These are phyloP conservation scores for Penicillium angulare DNA, from an alignment of 495 filamentous ascomycete genomes.

Conservation along the genomic window DNA sequence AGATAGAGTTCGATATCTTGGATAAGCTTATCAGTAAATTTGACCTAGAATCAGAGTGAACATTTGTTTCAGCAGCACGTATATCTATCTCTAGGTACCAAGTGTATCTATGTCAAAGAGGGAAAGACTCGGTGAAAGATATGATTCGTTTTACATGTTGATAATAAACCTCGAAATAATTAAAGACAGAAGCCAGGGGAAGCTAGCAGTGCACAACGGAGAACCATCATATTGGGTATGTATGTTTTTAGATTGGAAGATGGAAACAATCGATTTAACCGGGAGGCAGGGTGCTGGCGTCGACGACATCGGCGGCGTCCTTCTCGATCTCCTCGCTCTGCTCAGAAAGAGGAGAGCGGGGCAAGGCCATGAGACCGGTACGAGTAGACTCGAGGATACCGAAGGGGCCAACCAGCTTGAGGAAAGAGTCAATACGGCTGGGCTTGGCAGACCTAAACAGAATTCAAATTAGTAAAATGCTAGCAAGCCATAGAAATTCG, in stretches of 20 bases:
- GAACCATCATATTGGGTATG: slow-evolving; percentile 27
- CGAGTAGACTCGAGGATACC: slow-evolving; percentile 93
- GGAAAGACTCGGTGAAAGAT: not conserved
- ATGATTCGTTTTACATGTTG: not conserved
- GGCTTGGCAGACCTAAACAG: slow-evolving; percentile 80
- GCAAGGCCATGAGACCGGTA: slow-evolving; percentile 94
- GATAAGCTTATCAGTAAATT: too few relatives aligned
- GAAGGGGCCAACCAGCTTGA: slow-evolving; percentile 94
- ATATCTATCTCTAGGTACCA: too few relatives aligned
- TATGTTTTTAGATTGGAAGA: slow-evolving; percentile 13
- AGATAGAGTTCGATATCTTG: too few relatives aligned
- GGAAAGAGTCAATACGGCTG: slow-evolving; percentile 89
- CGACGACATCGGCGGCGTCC: slow-evolving; percentile 90
- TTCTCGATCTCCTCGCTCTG: slow-evolving; percentile 69
- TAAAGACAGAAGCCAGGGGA: slow-evolving; percentile 1
- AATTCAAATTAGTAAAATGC: not conserved
- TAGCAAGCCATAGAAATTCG: not conserved
- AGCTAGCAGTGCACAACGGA: slow-evolving; percentile 12
- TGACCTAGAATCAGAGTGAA: too few relatives aligned
- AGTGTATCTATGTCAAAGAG: not conserved
- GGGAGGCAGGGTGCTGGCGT: slow-evolving; percentile 87
- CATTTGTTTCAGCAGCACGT: too few relatives aligned
- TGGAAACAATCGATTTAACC: slow-evolving; percentile 56
- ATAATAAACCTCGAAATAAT: not conserved
- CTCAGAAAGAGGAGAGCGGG: slow-evolving; percentile 81